A percentile compares a stretch with the other conserved stretches of the same genome.
These are phyloP conservation scores for Globisporangium iwayamae DNA, from an alignment of 352 stramenopile genomes.

Conservation along the genomic window DNA sequence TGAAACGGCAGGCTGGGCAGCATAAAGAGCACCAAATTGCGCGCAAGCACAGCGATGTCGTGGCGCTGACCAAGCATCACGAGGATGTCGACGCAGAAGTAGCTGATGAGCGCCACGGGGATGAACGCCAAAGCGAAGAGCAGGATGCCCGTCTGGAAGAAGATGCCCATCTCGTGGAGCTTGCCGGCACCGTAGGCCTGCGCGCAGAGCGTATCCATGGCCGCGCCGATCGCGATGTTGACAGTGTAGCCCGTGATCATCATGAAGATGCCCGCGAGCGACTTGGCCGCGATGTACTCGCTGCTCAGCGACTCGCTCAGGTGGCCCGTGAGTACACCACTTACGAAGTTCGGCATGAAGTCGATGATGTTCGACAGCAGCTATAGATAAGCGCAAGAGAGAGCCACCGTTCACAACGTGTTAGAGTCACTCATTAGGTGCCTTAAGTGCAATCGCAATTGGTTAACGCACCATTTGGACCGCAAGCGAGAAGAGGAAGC, in stretches of 20 bases:
- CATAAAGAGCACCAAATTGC: constrained; percentile 60
- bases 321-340: constrained; percentile 66
- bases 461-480: constrained; percentile 27
- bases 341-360: constrained; percentile 62
- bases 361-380: constrained; percentile 68
- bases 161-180: constrained; percentile 81
- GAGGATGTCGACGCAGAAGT: constrained; percentile 76
- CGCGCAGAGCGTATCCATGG: constrained; percentile 88
- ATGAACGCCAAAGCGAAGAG: constrained; percentile 66
- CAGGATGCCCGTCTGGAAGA: constrained; percentile 79
- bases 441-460: neutral
- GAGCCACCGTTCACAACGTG: neutral
- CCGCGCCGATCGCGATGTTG: constrained; percentile 78
- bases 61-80: constrained; percentile 62
- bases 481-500: constrained; percentile 27
- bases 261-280: constrained; percentile 73
- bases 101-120: constrained; percentile 55
- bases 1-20: constrained; percentile 82
- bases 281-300: constrained; percentile 76
- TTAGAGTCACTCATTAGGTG: neutral
- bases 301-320: constrained; percentile 54
- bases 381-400: constrained; percentile 12
- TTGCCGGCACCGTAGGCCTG: constrained; percentile 85
- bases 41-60: constrained; percentile 65
- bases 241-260: constrained; percentile 83